Base-by-base conservation (phyloP, 345 rosid genomes). In the Moringa oleifera region DNA sequence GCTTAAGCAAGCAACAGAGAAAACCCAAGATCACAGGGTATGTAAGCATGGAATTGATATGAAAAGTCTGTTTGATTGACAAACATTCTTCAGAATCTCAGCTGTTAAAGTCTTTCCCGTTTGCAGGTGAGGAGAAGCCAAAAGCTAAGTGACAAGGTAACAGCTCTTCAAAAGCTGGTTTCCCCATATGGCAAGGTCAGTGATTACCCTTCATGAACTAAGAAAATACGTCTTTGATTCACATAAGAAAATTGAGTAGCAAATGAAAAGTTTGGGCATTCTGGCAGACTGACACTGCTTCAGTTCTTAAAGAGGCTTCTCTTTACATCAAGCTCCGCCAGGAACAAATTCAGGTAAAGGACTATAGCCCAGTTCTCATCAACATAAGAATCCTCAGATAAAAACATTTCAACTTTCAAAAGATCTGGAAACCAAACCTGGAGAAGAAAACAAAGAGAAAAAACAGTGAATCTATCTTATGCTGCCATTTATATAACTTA, bases 131-230 rank as follows among this genome's bases (percentile, higher is more conserved):
- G 74, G 70, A 83, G 83, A 73, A 86, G 81, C 71, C 89, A 83
- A 58, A 83, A 80, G 76, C 73, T 86, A 33, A 79, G 83, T 53
- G 87, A 86, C 67, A 86, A 77, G 56, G 70, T 83, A 58, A 86
- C 93, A 53, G 67, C 85, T 57, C 81, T 86, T 23, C 93, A 86
- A 21, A 83, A 86, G 77, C 57, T 86, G 71, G 93, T 86, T 18
- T 86, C 93, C 24, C 85, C 93, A 46, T 86, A 78, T 70, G 93
- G 93, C 59, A 86, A 86, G 84, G 93, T 83, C 36, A 28, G 66
- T 58, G 57, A 10, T 20, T 20, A 28, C n/a, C n/a, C n/a, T n/a
- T n/a, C 8, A 28, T 2, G 33, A 28, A 28, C n/a, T 28, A 28
- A 28, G 33, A 2, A 28, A 28, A 28, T n/a, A n/a, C n/a, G n/a